These are phyloP conservation scores for Cornus kousa DNA, from an alignment of 148 eudicot species.

Conservation along the genomic window DNA sequence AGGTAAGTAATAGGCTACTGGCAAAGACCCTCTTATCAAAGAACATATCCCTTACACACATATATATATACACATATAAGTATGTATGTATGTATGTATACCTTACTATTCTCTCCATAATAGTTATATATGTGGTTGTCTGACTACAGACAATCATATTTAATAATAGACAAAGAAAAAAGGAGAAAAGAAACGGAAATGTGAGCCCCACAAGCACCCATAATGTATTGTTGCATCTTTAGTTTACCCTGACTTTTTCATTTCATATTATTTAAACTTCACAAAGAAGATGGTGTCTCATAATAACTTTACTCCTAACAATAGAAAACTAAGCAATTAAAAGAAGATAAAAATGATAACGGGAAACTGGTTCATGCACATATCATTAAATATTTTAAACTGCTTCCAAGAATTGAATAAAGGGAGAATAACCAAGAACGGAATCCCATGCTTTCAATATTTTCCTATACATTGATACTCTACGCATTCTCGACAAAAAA, in stretches of 20 bases:
- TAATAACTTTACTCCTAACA: constrained; percentile 4
- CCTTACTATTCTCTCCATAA: neutral
- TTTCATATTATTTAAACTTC: constrained; percentile 1
- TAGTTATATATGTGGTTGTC: constrained; percentile 14
- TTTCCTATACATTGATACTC: neutral
- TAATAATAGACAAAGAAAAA: constrained; percentile 16
- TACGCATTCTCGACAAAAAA: neutral
- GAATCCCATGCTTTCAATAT: neutral
- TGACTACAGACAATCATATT: constrained; percentile 10
- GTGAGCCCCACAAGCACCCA: constrained; percentile 29
- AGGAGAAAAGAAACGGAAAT: constrained; percentile 32
- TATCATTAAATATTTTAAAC: neutral
- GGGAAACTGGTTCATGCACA: neutral
- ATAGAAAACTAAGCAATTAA: neutral
- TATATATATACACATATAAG: neutral
- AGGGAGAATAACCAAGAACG: neutral
- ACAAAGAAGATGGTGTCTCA: constrained; percentile 8
- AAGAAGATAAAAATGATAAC: neutral
- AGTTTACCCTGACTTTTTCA: constrained; percentile 16
- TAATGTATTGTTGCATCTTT: constrained; percentile 16
- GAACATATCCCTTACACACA: neutral
- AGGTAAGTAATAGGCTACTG: neutral
- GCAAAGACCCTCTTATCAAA: neutral
- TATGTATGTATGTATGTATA: constrained; percentile 11
- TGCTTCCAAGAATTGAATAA: neutral